Base-by-base conservation (phyloP, 345 rosid genomes). In the Turnera subulata region DNA sequence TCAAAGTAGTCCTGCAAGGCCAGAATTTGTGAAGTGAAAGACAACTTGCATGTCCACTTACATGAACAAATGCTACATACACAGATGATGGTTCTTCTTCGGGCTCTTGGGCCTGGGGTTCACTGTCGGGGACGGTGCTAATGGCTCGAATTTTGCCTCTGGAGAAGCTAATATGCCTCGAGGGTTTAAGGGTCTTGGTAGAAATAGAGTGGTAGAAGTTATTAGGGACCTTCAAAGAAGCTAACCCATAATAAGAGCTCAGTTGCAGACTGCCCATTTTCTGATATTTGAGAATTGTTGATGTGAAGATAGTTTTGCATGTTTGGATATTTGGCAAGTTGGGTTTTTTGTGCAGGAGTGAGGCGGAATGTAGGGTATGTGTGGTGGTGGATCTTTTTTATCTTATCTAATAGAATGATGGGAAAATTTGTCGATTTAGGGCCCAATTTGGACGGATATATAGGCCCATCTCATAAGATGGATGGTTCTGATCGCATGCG, bases 51-150 rank as follows among this genome's bases (percentile, higher is more conserved):
- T 13, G 4, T 1, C 20, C 22, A 63, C 86, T 79, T 73, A 91
- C 98, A 74, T 87, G 91, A 65, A 91, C 94, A 59, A 91, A 91
- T 40, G 90, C 95, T 35, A 85, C 71, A 62, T 77, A 75, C 35
- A 91, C 82, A 13, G 74, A 58, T 0, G 95, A 80, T 58, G 92
- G 92, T 58, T 84, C 78, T 55, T 83, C 77, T 16, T 71, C 77
- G 0, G 76, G 48, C 51, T 73, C 73, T 9, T 61, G 64, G 49
- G 67, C 35, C 12, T 50, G 65, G 32, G 84, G 66, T 49, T 58
- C 70, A 47, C 65, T 73, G 19, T 68, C 78, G 0, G 88, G 74
- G 54, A 73, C 70, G 0, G 90, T 78, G 58, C 81, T 75, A 10
- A 79, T 55, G 24, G 91, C 88, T 63, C 82, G 64, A 54, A 73